phyloP scores from a whole-genome alignment of 1,284 basidiomycete species.

The Tranzscheliella williamsii region DNA sequence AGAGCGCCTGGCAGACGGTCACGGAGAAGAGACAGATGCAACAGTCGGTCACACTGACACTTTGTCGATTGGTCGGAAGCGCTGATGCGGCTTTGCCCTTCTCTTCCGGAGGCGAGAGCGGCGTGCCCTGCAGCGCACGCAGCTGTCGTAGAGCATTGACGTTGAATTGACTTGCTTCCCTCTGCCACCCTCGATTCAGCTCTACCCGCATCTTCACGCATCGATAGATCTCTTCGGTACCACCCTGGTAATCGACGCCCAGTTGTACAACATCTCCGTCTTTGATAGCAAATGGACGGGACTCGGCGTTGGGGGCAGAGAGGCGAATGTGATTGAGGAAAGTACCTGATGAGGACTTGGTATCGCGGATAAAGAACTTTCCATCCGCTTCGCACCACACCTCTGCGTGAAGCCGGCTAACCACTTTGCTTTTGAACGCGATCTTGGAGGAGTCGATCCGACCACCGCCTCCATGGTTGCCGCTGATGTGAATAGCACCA shows the following conservation, averaged over 20 bases:
- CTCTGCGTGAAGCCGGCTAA: constrained; percentile 90
- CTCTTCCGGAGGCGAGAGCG: constrained; percentile 14
- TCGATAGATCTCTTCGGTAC: constrained; percentile 95
- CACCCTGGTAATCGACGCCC: constrained; percentile 97
- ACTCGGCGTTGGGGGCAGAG: constrained; percentile 77
- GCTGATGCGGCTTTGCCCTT: constrained; percentile 10
- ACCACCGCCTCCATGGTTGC: constrained; percentile 66
- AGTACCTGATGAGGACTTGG: constrained; percentile 86
- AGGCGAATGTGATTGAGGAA: constrained; percentile 94
- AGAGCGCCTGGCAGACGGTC: constrained; percentile 90
- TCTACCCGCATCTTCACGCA: constrained; percentile 96
- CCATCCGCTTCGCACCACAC: constrained; percentile 75
- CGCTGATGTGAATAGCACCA: constrained; percentile 37
- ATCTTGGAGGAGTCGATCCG: constrained; percentile 62
- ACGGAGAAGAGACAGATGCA: constrained; percentile 75
- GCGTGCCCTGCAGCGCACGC: constrained; percentile 68
- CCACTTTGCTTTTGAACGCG: constrained; percentile 95
- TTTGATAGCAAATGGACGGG: constrained; percentile 75
- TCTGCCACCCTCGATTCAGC: constrained; percentile 79
- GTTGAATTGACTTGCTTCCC: constrained; percentile 88
- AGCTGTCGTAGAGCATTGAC: constrained; percentile 80
- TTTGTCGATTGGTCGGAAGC: constrained; percentile 44
- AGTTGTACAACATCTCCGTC: constrained; percentile 95
- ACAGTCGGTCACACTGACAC: constrained; percentile 56
- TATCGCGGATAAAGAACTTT: constrained; percentile 86